Evolutionary conservation across 2,329 filamentous ascomycete genomes (phyloP), one percentile per base, ranked within the genome.

Genomic region (Claviceps sp.): DNA sequence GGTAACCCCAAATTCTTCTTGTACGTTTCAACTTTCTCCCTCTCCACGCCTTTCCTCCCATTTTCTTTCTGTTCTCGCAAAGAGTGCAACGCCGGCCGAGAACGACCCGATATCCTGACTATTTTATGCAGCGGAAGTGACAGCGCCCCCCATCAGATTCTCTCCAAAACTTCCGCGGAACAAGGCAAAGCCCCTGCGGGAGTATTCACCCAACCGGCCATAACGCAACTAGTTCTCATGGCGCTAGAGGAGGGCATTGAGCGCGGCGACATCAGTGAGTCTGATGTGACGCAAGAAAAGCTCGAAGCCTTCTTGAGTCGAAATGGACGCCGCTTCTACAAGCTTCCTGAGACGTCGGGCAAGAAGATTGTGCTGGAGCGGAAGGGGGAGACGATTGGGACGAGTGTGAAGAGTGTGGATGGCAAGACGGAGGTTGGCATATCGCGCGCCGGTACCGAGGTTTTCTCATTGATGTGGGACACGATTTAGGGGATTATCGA

Each of bases 171-270:
- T 1, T 65, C 63, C 6, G 62, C 63, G 50, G 53, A 52, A n/a
- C 74, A 70, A 48, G 73, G 73, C 47, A 76, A 71, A 63, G 77
- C 82, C 1, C 79, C 84, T 0, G 87, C 87, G 0, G 87, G 87
- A 4, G 85, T 90, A 44, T 91, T 89, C 65, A 90, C 87, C 1
- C 87, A 91, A 68, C 82, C 84, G 4, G 82, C 82, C 62, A 81
- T 81, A 0, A 73, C 81, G 2, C 80, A 81, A 51, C 74, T 82
- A 47, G 82, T 88, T 47, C 68, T 89, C 24, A 61, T 70, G 38
- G 76, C 73, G 0, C 68, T 89, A 42, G 78, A 85, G 65, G 76
- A 80, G 58, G 85, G 75, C 4, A 70, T 84, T 4, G 70, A 71
- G 55, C 70, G 74, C 11, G 76, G 74, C 2, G 71, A 76, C 39